Base-by-base conservation (phyloP, 1,139 yeast species). In the Schizosaccharomyces versatilis region DNA sequence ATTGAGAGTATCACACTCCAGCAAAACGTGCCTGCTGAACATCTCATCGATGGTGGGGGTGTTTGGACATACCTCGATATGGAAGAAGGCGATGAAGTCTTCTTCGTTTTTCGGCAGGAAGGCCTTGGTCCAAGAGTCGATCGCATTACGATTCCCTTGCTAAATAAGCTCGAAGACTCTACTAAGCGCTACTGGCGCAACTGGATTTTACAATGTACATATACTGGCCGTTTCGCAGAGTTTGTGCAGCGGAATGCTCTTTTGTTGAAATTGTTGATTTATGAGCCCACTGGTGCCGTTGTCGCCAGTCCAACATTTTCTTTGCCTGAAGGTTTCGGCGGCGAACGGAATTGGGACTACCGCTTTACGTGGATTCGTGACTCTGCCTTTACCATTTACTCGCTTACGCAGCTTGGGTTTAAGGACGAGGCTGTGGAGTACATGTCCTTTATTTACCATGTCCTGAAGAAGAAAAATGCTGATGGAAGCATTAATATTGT, bases 291-390 rank as follows among this genome's bases (percentile, higher is more conserved):
- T 6, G 54, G 54, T 8, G 54, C 54, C 3, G 47, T 52, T 36
- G 19, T 52, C 7, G 54, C 54, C 7, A 36, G 47, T 36, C 54
- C 54, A 1, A 44, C 54, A 8, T 52, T 52, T 41, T 52, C 54
- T 6, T 41, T 52, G 12, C 54, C 54, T n/a, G 54, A 52, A 52
- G 47, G 19, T 14, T 40, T 52, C 10, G 47, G 49, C 7, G 54
- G 54, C 36, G 47, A 19, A 6, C 24, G 54, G 14, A 52, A 52
- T 32, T 52, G 54, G 54, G 54, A 52, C 38, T 52, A 52, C 39
- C 54, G 54, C 12, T 52, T 39, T 40, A 40, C 47, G n/a, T 52
- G 54, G 54, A 52, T 52, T 39, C 54, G 54, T 6, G 54, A 52
- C 24, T 41, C 49, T 24, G 42, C 54, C 15, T 52, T 52, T 15